Evolutionary conservation across 108 stramenopile species (phyloP).

Genomic region (Skeletonema tropicum): DNA sequence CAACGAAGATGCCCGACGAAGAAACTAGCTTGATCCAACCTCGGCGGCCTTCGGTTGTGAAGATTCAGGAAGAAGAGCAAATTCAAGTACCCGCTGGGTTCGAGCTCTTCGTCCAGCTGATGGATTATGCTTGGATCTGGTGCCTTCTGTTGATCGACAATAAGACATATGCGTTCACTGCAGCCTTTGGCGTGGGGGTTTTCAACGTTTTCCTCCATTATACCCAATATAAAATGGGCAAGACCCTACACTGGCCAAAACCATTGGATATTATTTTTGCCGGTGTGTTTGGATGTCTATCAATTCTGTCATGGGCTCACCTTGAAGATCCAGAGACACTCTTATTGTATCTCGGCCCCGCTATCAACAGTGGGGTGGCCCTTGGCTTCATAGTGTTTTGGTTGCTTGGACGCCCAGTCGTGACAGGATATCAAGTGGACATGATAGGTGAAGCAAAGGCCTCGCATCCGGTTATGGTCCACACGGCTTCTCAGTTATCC

Average conservation of each 20-base stretch:
- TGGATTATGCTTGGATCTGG: neutral
- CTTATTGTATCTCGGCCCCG: neutral
- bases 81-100: neutral
- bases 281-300: neutral
- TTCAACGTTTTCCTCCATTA: neutral
- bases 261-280: neutral
- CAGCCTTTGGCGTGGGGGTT: neutral
- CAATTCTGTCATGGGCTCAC: neutral
- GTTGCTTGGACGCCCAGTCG: neutral
- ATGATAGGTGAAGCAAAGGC: neutral
- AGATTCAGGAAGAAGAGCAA: neutral
- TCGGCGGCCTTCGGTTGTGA: neutral
- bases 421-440: neutral
- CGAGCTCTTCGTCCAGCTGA: neutral
- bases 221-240: neutral
- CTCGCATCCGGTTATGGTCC: neutral
- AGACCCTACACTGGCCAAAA: neutral
- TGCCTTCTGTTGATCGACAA: neutral
- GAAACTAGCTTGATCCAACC: no score
- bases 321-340: neutral
- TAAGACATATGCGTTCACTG: neutral
- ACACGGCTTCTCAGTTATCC: neutral
- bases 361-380: neutral
- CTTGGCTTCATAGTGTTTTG: neutral
- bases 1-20: neutral